Evolutionary conservation across 805 yeast species (phyloP).

Genomic region (Wickerhamomyces mucosus): DNA sequence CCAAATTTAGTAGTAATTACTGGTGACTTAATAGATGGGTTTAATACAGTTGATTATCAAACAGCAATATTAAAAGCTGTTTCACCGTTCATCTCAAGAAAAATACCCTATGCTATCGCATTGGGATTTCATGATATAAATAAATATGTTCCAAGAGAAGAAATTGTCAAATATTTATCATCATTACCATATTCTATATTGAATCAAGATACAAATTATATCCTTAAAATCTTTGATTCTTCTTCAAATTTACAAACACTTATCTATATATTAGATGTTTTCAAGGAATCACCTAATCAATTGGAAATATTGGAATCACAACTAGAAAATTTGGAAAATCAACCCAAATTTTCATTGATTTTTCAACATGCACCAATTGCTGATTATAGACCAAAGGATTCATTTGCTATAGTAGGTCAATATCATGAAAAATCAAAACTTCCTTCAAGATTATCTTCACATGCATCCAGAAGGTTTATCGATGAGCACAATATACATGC

Average conservation of each 20-base stretch:
- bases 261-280: slow-evolving; percentile 47
- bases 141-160: slow-evolving; percentile 33
- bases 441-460: slow-evolving; percentile 20
- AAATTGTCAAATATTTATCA: slow-evolving; percentile 34
- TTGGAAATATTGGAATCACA: slow-evolving; percentile 23
- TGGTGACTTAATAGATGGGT: slow-evolving; percentile 58
- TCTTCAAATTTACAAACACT: slow-evolving; percentile 20
- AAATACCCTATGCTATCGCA: slow-evolving; percentile 51
- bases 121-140: slow-evolving; percentile 57
- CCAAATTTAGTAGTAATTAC: slow-evolving; percentile 59
- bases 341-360: slow-evolving; percentile 37
- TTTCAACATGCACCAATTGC: slow-evolving; percentile 62
- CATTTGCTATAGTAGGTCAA: slow-evolving; percentile 30
- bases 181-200: slow-evolving; percentile 41
- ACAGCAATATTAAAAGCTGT: slow-evolving; percentile 52
- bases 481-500: slow-evolving; percentile 39
- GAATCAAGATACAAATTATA: slow-evolving; percentile 43
- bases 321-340: slow-evolving; percentile 14
- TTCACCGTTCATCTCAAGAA: slow-evolving; percentile 40
- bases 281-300: slow-evolving; percentile 28
- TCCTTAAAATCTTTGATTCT: slow-evolving; percentile 28
- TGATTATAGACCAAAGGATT: slow-evolving; percentile 36
- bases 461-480: slow-evolving; percentile 35
- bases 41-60: slow-evolving; percentile 47
- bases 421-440: slow-evolving; percentile 28